phyloP scores from a whole-genome alignment of 768 basidiomycete genomes.

The Vararia minispora region DNA sequence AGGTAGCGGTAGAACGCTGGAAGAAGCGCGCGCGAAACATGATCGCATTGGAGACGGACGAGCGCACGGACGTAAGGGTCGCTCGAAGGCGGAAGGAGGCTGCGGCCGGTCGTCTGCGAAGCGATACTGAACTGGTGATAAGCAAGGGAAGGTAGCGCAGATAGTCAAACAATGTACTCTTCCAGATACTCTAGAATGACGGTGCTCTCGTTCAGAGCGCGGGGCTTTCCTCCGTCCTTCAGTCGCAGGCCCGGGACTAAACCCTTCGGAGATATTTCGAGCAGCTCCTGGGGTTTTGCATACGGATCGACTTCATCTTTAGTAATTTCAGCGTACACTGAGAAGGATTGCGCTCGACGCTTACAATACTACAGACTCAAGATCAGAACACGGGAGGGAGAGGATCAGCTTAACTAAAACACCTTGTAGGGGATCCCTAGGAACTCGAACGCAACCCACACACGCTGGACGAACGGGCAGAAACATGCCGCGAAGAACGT shows the following conservation, averaged over 20 bases:
- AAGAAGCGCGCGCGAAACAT: constrained; percentile 50
- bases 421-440: constrained; percentile 65
- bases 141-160: not conserved
- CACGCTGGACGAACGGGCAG: constrained; percentile 76
- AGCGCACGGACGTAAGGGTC: constrained; percentile 62
- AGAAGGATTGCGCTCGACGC: no score
- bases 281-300: constrained; percentile 66
- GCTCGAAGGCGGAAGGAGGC: constrained; percentile 43
- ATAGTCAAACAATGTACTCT: constrained; percentile 36
- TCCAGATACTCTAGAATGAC: constrained; percentile 73
- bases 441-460: constrained; percentile 66
- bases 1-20: constrained; percentile 69
- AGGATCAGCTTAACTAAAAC: constrained; percentile 7
- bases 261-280: constrained; percentile 76
- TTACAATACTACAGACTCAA: constrained; percentile 6
- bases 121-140: constrained; percentile 31
- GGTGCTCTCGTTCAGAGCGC: constrained; percentile 67
- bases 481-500: constrained; percentile 66
- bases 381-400: not conserved
- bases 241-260: constrained; percentile 64
- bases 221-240: constrained; percentile 39
- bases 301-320: constrained; percentile 76
- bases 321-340: not conserved
- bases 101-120: constrained; percentile 31
- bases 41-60: constrained; percentile 57